phyloP scores from a whole-genome alignment of 2,329 filamentous ascomycete species.

The Drechslerella coelobrocha region DNA sequence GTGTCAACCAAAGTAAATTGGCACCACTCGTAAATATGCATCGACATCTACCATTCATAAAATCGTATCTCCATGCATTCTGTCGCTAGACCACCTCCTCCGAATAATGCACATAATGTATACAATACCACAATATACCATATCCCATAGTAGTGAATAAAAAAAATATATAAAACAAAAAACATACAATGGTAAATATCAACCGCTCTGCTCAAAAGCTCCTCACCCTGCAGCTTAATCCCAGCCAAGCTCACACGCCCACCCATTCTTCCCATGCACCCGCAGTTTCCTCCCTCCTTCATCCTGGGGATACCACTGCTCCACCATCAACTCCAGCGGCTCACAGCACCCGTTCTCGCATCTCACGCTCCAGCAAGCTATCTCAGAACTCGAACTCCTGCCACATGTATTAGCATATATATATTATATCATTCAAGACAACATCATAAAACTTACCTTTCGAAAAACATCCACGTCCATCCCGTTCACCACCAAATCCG shows the following conservation, averaged over 20 bases:
- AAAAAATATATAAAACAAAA: slow-evolving; percentile 3
- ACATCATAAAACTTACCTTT: slow-evolving; percentile 60
- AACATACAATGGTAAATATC: slow-evolving; percentile 1
- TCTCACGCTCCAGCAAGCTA: slow-evolving; percentile 26
- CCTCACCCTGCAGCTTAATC: slow-evolving; percentile 13
- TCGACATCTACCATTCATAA: no score
- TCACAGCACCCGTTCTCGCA: slow-evolving; percentile 46
- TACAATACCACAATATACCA: no score
- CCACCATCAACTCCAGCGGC: slow-evolving; percentile 33
- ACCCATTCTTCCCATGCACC: slow-evolving; percentile 33
- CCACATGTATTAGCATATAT: not conserved
- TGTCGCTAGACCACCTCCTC: no score
- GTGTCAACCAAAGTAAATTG: no score
- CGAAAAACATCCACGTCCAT: slow-evolving; percentile 91
- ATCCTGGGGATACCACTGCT: slow-evolving; percentile 33
- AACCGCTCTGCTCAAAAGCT: slow-evolving; percentile 12
- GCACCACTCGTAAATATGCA: no score
- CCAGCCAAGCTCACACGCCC: slow-evolving; percentile 5
- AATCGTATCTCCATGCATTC: no score
- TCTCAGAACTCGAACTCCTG: slow-evolving; percentile 51
- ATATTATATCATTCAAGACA: not conserved
- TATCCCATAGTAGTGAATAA: no score
- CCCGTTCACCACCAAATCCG: slow-evolving; percentile 83
- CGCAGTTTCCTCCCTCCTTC: slow-evolving; percentile 5
- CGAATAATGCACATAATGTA: no score